Conservation (phyloP, 805 yeast genomes). For the Ogataea degrootiae region DNA sequence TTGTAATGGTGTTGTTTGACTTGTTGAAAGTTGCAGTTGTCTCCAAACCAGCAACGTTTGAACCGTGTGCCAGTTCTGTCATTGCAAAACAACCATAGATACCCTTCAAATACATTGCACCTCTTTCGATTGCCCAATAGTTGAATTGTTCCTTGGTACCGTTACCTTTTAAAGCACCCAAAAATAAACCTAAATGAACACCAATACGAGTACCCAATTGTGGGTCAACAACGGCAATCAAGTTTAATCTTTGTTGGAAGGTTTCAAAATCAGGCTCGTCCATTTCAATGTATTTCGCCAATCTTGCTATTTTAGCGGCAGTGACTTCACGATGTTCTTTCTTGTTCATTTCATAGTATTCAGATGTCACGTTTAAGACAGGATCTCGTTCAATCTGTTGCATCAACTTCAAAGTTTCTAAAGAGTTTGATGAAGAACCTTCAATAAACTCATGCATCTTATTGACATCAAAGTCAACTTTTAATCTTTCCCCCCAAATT, state of each 20-base stretch:
- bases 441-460: slow-evolving; percentile 55
- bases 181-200: slow-evolving; percentile 81
- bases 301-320: slow-evolving; percentile 55
- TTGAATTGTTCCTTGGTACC: slow-evolving; percentile 81
- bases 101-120: slow-evolving; percentile 53
- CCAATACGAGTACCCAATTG: slow-evolving; percentile 78
- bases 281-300: slow-evolving; percentile 53
- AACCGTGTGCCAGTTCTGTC: slow-evolving; percentile 93
- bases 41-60: slow-evolving; percentile 89
- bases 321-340: slow-evolving; percentile 54
- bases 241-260: slow-evolving; percentile 55
- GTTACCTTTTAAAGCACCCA: slow-evolving; percentile 76
- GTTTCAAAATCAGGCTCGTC: slow-evolving; percentile 35
- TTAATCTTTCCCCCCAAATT: slow-evolving; percentile 42
- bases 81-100: slow-evolving; percentile 86
- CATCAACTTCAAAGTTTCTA: slow-evolving; percentile 42
- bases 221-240: slow-evolving; percentile 69
- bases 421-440: slow-evolving; percentile 41
- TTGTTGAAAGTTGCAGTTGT: slow-evolving; percentile 83
- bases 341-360: slow-evolving; percentile 55
- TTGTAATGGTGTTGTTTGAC: slow-evolving; percentile 58
- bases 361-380: slow-evolving; percentile 46
- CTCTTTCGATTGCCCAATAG: slow-evolving; percentile 76
- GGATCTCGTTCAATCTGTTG: slow-evolving; percentile 68
- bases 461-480: slow-evolving; percentile 38